Evolutionary conservation across 169 alveolate species (phyloP).

Genomic region (Eimeria acervulina): DNA sequence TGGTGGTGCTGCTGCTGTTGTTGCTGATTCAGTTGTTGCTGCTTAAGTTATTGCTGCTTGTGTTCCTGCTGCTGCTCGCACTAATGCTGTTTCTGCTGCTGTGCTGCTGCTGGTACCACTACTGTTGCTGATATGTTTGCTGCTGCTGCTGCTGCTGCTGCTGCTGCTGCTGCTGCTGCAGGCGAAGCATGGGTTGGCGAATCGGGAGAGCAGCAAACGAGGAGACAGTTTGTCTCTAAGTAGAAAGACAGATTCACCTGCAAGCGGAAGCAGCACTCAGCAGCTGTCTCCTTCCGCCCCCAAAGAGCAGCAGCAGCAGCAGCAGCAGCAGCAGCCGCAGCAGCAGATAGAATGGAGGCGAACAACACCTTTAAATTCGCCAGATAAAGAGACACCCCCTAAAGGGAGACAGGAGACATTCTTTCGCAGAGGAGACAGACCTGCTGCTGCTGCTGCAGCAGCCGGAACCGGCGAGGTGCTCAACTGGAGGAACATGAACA

Average conservation of each 20-base stretch:
- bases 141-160: too few species aligned
- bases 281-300: slow-evolving; percentile 17
- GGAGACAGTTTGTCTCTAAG: neutral
- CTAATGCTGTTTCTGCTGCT: too few species aligned
- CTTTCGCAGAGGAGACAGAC: slow-evolving; percentile 11
- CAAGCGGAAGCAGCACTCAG: neutral
- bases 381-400: neutral
- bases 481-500: neutral
- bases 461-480: neutral
- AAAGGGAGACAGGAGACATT: neutral
- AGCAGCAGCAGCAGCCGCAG: neutral
- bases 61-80: too few species aligned
- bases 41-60: too few species aligned
- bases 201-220: neutral
- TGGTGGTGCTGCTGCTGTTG: too few species aligned
- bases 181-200: too few species aligned
- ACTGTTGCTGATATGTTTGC: too few species aligned
- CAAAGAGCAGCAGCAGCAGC: slow-evolving; percentile 55
- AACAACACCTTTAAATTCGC: neutral
- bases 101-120: too few species aligned
- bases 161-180: too few species aligned
- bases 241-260: neutral
- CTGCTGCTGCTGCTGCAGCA: neutral
- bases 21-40: too few species aligned
- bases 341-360: too few species aligned